Evolutionary conservation across 306 rosid genomes (phyloP).

Genomic region (Spatholobus suberectus): DNA sequence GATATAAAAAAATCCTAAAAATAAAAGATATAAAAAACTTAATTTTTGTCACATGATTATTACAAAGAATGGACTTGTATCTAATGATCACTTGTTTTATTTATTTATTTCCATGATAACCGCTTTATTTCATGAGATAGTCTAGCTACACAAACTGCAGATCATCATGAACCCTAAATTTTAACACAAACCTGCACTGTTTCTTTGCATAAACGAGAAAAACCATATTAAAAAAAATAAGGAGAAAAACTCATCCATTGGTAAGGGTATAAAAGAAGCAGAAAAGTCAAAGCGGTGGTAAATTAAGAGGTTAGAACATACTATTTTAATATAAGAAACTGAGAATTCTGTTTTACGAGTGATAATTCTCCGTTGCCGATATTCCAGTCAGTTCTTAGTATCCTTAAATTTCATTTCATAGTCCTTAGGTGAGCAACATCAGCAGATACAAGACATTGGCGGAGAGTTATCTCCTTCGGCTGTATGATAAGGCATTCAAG

Average conservation of each 20-base stretch:
- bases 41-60: too few species aligned
- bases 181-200: too few species aligned
- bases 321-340: not conserved
- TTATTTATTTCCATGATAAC: too few species aligned
- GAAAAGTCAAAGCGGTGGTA: not conserved
- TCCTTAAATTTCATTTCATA: constrained; percentile 13
- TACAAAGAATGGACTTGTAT: too few species aligned
- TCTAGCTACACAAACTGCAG: too few species aligned
- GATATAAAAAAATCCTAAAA: too few species aligned
- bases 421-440: not conserved
- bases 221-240: too few species aligned
- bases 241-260: not conserved
- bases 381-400: not conserved
- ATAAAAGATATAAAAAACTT: too few species aligned
- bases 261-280: not conserved
- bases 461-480: constrained; percentile 20
- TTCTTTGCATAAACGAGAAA: too few species aligned
- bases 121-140: too few species aligned
- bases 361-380: not conserved
- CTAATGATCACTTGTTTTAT: too few species aligned
- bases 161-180: too few species aligned
- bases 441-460: constrained; percentile 18
- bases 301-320: not conserved
- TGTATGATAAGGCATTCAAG: constrained; percentile 41
- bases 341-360: not conserved